phyloP scores from a whole-genome alignment of 176 grass and related monocot species.

The Triticum timopheevii region DNA sequence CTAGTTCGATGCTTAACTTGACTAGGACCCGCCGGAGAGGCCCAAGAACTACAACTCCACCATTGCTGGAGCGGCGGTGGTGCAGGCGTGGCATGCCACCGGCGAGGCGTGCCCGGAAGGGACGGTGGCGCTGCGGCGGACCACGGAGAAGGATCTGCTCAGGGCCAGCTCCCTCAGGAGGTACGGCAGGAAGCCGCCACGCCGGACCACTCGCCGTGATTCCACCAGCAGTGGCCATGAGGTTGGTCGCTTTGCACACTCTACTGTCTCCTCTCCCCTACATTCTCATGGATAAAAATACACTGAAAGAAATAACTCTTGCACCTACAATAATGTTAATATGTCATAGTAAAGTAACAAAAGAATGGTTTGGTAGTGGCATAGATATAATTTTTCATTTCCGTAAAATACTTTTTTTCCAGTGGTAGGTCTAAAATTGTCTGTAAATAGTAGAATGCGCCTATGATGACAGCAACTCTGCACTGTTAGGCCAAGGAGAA shows the following conservation, averaged over 20 bases:
- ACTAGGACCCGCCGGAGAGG: slow-evolving; percentile 64
- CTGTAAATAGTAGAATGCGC: not conserved
- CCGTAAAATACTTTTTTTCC: not conserved
- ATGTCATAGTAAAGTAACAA: not conserved
- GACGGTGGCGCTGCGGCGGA: slow-evolving; percentile 61
- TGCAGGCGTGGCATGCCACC: slow-evolving; percentile 59
- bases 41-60: slow-evolving; percentile 54
- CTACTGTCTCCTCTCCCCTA: not conserved
- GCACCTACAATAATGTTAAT: not conserved
- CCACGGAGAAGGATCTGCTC: slow-evolving; percentile 58
- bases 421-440: not conserved
- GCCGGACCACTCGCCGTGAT: slow-evolving; percentile 40
- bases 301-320: not conserved
- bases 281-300: not conserved
- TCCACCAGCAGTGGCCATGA: slow-evolving; percentile 61
- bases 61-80: not conserved
- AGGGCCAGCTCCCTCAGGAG: slow-evolving; percentile 52
- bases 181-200: slow-evolving; percentile 60
- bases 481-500: not conserved
- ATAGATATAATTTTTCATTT: not conserved
- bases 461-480: not conserved
- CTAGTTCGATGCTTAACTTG: not conserved
- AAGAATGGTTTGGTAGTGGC: not conserved
- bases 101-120: slow-evolving; percentile 65
- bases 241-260: slow-evolving; percentile 33